Conservation (phyloP, 129 eudicot species). For the Flaveria robusta region DNA sequence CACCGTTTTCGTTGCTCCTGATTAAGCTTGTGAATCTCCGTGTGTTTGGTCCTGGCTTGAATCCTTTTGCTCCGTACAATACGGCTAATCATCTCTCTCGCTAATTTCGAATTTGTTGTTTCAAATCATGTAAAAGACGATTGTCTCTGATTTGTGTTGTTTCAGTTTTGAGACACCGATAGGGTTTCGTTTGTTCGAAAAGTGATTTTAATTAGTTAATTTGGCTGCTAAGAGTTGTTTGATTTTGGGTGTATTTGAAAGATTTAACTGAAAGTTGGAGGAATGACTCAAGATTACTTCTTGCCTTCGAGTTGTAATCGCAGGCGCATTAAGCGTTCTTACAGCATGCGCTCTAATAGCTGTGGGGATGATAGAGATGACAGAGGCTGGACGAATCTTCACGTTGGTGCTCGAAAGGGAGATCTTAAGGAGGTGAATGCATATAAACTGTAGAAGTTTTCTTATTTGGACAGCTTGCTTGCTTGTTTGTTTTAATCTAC, state of each 20-base stretch:
- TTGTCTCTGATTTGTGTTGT: conserved; percentile 2
- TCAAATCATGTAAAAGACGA: conserved; percentile 21
- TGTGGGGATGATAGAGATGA: conserved; percentile 37
- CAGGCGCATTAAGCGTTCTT: conserved; percentile 21
- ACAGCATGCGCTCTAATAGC: conserved; percentile 25
- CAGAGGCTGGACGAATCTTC: conserved; percentile 91
- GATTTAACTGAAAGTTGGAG: background rate
- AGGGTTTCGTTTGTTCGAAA: background rate
- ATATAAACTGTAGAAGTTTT: background rate
- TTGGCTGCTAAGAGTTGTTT: background rate
- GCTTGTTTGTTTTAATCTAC: background rate
- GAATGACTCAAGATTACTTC: conserved; percentile 12
- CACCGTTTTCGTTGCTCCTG: conserved; percentile 23
- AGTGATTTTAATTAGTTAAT: background rate
- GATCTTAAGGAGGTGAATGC: conserved; percentile 59
- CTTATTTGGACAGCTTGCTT: background rate
- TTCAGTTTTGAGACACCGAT: conserved; percentile 16
- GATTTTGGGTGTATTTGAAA: background rate
- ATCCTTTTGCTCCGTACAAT: conserved; percentile 36
- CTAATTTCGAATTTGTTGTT: background rate
- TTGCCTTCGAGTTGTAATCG: conserved; percentile 17
- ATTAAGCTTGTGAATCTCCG: conserved; percentile 35
- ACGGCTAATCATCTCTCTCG: conserved; percentile 36
- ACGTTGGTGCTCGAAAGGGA: conserved; percentile 74
- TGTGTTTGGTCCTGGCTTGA: conserved; percentile 38